Evolutionary conservation across 345 rosid genomes (phyloP), one percentile per base, ranked within the genome.

Genomic region (Citrus cavaleriei): DNA sequence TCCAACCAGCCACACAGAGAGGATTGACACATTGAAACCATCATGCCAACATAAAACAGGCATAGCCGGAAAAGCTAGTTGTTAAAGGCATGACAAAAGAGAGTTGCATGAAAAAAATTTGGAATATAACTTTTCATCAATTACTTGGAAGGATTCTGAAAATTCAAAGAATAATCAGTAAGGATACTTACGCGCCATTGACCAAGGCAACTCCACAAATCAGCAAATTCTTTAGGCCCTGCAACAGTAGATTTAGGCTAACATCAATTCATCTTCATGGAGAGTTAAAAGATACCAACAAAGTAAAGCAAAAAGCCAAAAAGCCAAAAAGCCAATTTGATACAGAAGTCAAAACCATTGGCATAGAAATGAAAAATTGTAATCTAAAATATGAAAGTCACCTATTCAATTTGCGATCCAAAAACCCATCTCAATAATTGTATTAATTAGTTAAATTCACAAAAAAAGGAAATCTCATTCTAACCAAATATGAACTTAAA

Each of bases 201-300:
- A 49, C 89, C 90, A 32, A 93, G 91, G 71, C 92, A 85, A 78
- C 78, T 88, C 94, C 95, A 89, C 37, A 92, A 83, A 68, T 86
- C 91, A 66, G 85, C 85, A 86, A 90, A 92, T 82, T 87, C 98
- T 6, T 34, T 73, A 4, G 88, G 90, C 71, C 93, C 96, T 87
- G 86, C 35, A 83, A 76, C 57, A 35, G 6, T 49, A 76, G 70
- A 73, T 49, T 4, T 51, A 70, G 63, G 21, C 54, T 16, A 32
- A 62, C 9, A 25, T 63, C 25, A 73, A 3, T 3, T 16, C 30
- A 14, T 10, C 30, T 2, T 10, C 30, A 7, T 21, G 64, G 32
- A 73, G 22, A 18, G 58, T 16, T 13, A 54, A 34, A 34, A 57
- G 21, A 57, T 32, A 22, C 22, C 51, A 35, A 22, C 65, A 27